These are phyloP conservation scores for Jamesozyma piceae DNA, from an alignment of 805 yeast genomes.

Conservation along the genomic window DNA sequence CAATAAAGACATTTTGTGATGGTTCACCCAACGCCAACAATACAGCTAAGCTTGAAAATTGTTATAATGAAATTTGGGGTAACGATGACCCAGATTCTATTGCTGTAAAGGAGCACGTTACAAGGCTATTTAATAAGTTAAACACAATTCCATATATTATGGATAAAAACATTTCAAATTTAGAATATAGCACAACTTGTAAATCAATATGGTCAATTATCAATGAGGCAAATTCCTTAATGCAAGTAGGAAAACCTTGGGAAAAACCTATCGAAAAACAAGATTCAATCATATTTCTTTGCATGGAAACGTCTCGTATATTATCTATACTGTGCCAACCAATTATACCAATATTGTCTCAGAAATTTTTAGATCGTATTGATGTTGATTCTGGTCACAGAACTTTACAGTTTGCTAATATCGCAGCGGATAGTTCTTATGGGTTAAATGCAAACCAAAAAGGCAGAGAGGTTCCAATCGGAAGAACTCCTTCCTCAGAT, in stretches of 20 bases:
- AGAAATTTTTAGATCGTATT: conserved; percentile 50
- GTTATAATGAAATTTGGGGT: background rate
- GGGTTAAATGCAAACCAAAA: conserved; percentile 47
- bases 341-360: conserved; percentile 59
- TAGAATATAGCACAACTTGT: conserved; percentile 49
- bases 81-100: background rate
- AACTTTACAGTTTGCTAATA: conserved; percentile 34
- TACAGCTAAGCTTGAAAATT: conserved; percentile 1
- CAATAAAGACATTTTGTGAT: conserved; percentile 25
- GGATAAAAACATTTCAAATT: conserved; percentile 35
- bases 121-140: background rate
- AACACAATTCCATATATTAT: conserved; percentile 20
- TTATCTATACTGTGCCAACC: conserved; percentile 60
- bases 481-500: conserved; percentile 16
- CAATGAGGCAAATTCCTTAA: conserved; percentile 51
- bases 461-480: conserved; percentile 42
- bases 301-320: conserved; percentile 65
- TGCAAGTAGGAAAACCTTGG: conserved; percentile 79
- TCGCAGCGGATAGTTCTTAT: conserved; percentile 53
- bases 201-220: conserved; percentile 50
- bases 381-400: conserved; percentile 41
- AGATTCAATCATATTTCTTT: conserved; percentile 50
- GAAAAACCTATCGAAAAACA: conserved; percentile 31
- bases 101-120: background rate
- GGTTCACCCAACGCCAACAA: conserved; percentile 8